Base-by-base conservation (phyloP, 768 basidiomycete genomes). In the Tricholoma bakamatsutake region DNA sequence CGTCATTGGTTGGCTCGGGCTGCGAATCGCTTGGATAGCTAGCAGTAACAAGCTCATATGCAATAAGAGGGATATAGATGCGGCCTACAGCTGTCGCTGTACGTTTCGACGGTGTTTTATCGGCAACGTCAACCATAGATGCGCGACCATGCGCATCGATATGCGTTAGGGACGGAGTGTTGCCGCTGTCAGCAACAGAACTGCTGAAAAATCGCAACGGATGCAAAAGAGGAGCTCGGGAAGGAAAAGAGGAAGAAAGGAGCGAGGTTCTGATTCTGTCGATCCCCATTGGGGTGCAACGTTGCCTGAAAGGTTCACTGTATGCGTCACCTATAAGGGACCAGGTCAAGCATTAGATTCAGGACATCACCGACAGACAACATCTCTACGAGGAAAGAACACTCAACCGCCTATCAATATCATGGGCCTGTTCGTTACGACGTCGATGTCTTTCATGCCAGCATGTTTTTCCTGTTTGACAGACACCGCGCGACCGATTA, bases 381-480 rank as follows among this genome's bases (percentile, higher is more conserved):
- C 48, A 53, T 59, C 47, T 61, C 58, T 67, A 62, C 56, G 57
- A 61, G 52, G 59, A 66, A 65, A 66, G 58, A 67, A 68, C 66
- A 82, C 81, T 89, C 81, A 95, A 85, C 93, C 93, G 71, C 93
- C 93, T 70, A 95, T 95, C 58, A 91, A 74, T 59, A 94, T 94
- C 92, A 95, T 95, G 10, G 91, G 88, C 50, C 88, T 77, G 72
- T 93, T 93, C 46, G 80, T 80, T 40, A 80, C 68, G 54, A 87
- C 85, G 66, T 91, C 83, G 56, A 91, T 88, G 56, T 80, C 78
- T 64, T 88, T 84, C 90, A 92, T 92, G 37, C 85, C 89, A 37
- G 83, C 88, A 64, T 94, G 91, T 63, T 87, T 91, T 67, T 83
- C 88, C 65, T 87, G 80, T 76, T 92, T 93, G 35, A 78, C 80